Base-by-base conservation (phyloP, 768 basidiomycete genomes). In the Boletus bicolor region DNA sequence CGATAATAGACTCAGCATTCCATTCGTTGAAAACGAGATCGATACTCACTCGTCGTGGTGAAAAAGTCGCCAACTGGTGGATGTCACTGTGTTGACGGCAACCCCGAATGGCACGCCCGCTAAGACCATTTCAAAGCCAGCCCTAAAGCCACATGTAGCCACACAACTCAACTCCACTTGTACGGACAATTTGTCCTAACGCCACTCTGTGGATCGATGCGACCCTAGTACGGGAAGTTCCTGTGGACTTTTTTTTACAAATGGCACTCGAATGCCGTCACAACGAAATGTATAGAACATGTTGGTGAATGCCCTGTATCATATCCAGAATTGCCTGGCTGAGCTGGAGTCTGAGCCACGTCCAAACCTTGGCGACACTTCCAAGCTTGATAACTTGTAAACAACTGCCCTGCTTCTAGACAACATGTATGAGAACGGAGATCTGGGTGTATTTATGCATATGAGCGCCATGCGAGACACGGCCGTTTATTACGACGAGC, bases 141-240 rank as follows among this genome's bases (percentile, higher is more conserved):
- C 68, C 68, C 69, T 69, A 69, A 69, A 71, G 44, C 39, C 34
- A 42, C 56, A 32, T 51, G 62, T 44, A 12, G 17, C 51, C 60
- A 57, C 57, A 35, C 46, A 51, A 53, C 57, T 55, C 46, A 51
- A 53, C 57, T 55, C 43, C 57, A 53, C 51, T 41, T 5, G 42
- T 41, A 6, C 21, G 21, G 21, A 24, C 52, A 39, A 45, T 39
- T 42, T 36, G 38, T 53, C 51, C 11, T 48, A 39, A 53, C 58
- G 57, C 58, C 58, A 54, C 57, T 46, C 45, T 8, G 15, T 39
- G n/a, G 4, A 24, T 44, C 53, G 53, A 59, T 37, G 41, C 39
- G 28, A 38, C 35, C 42, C 45, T 30, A 30, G 46, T 54, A 37
- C 44, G 3, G 19, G 6, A 10, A 37, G 65, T 66, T 57, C 65